Evolutionary conservation across 768 basidiomycete species (phyloP), one percentile per base, ranked within the genome.

Genomic region (Mycena vitilis): DNA sequence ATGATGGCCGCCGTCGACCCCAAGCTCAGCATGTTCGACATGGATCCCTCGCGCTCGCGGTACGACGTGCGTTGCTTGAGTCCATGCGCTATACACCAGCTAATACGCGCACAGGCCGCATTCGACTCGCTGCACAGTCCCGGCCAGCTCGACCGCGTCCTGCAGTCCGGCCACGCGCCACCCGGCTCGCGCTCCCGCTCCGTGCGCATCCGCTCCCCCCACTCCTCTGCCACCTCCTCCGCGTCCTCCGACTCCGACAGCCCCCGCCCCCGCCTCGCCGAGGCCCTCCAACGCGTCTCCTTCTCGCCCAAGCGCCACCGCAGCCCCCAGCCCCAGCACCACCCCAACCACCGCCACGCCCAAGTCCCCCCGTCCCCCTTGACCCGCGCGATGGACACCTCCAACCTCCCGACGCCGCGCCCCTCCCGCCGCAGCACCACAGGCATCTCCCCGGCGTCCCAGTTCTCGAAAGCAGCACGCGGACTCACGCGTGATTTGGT

Each of bases 301-400:
- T 92, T 94, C 78, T 93, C 92, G 16, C 93, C 93, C 1, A 89
- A 91, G 74, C 86, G 93, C 16, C 93, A 91, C 1, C 87, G 91
- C 12, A 87, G 80, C 63, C 78, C 84, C 6, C 79, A 76, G 30
- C 69, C 78, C 2, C 53, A 65, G 16, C 71, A 66, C 38, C 75
- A 70, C 60, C 77, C 65, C 69, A 74, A 75, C 61, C 80, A 58
- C 60, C 74, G 60, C 74, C 76, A 64, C 73, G 80, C 45, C 45
- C 75, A 49, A 78, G 75, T 69, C 69, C 77, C 58, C 69, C 78
- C 60, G 64, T 77, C 65, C 9, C 73, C 63, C 2, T 59, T 68
- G 38, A 64, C 58, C 55, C 57, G 64, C 20, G 49, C 71, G 8
- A 52, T 65, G 2, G 71, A 71, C 45, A 64, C 68, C 53, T 68